Conservation (phyloP, 441 rosid species). For the Corymbia calophylla region DNA sequence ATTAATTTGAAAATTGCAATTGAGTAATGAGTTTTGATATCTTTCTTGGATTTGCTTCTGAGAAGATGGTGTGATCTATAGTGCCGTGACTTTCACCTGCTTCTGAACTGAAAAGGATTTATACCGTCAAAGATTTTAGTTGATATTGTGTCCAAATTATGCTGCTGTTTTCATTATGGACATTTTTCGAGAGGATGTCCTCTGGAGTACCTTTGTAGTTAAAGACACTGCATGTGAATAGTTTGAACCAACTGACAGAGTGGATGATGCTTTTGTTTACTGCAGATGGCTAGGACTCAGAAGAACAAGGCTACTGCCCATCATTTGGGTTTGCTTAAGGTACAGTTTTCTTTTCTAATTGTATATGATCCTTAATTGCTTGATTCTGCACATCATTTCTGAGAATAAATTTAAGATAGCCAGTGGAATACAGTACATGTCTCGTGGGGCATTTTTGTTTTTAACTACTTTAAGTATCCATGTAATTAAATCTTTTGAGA, state of each 20-base stretch:
- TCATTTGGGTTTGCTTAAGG: slow-evolving; percentile 96
- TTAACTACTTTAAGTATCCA: background rate
- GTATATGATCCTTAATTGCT: background rate
- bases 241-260: background rate
- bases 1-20: background rate
- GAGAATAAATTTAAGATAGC: background rate
- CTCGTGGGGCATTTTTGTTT: background rate
- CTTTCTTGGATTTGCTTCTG: background rate
- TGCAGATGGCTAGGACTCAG: slow-evolving; percentile 82
- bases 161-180: background rate
- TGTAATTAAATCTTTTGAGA: background rate
- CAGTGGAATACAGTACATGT: background rate
- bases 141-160: background rate
- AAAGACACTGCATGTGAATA: background rate
- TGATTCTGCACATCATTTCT: background rate
- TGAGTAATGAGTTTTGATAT: background rate
- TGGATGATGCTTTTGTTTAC: background rate
- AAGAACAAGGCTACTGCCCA: slow-evolving; percentile 91
- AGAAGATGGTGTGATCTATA: background rate
- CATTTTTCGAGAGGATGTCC: background rate
- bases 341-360: background rate
- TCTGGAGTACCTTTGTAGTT: background rate
- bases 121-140: background rate
- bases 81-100: background rate
- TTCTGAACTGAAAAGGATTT: background rate